Conservation (phyloP, 192 early-diverging fungal genomes). For the Backusella sp. region DNA sequence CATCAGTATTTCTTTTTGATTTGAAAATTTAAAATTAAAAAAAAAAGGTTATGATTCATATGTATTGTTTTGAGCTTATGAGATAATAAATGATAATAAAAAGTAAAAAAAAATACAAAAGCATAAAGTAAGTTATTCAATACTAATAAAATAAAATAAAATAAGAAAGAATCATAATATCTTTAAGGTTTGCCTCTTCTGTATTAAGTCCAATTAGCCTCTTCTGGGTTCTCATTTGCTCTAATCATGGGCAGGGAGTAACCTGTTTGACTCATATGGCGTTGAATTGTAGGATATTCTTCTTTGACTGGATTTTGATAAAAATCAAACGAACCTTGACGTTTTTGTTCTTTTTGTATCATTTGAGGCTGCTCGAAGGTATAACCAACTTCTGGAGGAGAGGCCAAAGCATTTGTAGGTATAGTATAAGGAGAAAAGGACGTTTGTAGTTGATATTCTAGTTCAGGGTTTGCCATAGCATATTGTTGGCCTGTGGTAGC, state of each 20-base stretch:
- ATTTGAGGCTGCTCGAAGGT: constrained; percentile 2
- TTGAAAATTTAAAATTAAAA: neutral
- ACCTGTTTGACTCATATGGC: neutral
- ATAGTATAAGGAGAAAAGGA: constrained; percentile 21
- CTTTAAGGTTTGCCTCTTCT: neutral
- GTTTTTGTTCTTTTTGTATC: neutral
- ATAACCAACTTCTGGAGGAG: constrained; percentile 9
- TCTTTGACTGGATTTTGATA: constrained; percentile 1
- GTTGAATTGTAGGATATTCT: constrained; percentile 11
- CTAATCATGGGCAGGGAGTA: constrained; percentile 20
- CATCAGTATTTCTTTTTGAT: neutral
- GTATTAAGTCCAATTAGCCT: constrained; percentile 9
- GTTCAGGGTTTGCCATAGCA: neutral
- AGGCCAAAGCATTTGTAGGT: constrained; percentile 9
- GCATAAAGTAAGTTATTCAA: constrained; percentile 7
- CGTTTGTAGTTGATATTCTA: neutral
- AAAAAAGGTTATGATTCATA: neutral
- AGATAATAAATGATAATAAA: neutral
- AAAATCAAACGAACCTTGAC: neutral
- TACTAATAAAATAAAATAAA: constrained; percentile 3
- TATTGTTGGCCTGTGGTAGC: neutral
- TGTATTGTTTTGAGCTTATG: constrained; percentile 6
- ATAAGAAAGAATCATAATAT: constrained; percentile 5
- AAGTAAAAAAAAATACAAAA: neutral
- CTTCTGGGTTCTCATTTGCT: constrained; percentile 11